Percentiles rank a stretch among this genome's conserved stretches.
phyloP scores from a whole-genome alignment of 768 basidiomycete species.

The Brasilioporus rufonigricans region DNA sequence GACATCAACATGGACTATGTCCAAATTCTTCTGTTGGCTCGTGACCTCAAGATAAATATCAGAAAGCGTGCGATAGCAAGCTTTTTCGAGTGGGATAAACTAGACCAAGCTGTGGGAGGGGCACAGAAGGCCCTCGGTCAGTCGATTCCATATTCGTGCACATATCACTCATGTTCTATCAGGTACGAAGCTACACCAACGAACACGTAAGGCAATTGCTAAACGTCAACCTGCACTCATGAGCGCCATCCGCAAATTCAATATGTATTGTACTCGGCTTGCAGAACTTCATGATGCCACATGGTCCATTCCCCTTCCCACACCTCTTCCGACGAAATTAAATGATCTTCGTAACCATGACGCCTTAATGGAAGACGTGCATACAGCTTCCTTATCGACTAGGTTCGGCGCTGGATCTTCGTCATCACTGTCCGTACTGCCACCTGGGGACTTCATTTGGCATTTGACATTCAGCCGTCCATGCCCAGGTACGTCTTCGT shows the following conservation, averaged over 20 bases:
- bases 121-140: slow-evolving; percentile 7
- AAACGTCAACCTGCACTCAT: background rate
- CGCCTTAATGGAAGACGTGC: background rate
- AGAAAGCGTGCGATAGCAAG: background rate
- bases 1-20: background rate
- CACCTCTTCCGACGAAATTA: background rate
- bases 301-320: background rate
- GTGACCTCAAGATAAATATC: background rate
- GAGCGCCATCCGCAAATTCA: background rate
- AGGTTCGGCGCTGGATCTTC: background rate
- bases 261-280: background rate
- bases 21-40: background rate
- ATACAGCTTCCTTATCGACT: background rate
- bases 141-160: too few species aligned
- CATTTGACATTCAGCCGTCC: too few species aligned
- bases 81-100: slow-evolving; percentile 17
- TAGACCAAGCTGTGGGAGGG: slow-evolving; percentile 24
- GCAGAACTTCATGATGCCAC: background rate
- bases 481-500: too few species aligned
- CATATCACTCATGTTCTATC: too few species aligned
- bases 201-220: background rate
- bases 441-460: too few species aligned
- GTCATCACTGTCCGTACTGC: background rate
- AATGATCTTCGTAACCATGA: background rate
- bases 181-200: background rate